These are phyloP conservation scores for Yarrowia sp. DNA, from an alignment of 805 yeast genomes.

Conservation along the genomic window DNA sequence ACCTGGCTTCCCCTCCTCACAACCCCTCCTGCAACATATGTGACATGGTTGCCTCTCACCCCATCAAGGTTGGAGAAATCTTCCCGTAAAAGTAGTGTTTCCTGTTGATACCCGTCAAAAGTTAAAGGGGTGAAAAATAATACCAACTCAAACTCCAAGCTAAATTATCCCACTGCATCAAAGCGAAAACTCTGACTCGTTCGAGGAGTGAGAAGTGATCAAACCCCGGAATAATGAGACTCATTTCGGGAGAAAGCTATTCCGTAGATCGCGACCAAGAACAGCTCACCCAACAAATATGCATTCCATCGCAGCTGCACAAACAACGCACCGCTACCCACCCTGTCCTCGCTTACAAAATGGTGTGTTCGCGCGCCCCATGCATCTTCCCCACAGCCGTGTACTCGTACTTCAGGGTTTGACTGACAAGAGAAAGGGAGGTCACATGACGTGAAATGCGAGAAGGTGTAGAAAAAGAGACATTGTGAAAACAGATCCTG, in stretches of 20 bases:
- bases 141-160: neutral
- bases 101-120: constrained; percentile 7
- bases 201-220: neutral
- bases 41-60: constrained; percentile 2
- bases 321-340: neutral
- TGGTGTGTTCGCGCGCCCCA: neutral
- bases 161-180: neutral
- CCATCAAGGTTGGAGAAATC: constrained; percentile 7
- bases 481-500: neutral
- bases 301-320: constrained; percentile 7
- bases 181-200: neutral
- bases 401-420: neutral
- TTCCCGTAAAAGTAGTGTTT: neutral
- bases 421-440: neutral
- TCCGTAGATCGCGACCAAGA: neutral
- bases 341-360: neutral
- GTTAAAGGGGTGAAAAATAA: neutral
- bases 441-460: neutral
- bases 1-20: neutral
- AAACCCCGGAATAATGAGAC: neutral
- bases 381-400: constrained; percentile 7
- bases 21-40: neutral
- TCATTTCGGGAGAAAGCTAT: neutral
- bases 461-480: neutral
- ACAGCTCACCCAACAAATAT: constrained; percentile 1